Conservation (phyloP, 345 rosid species). For the Gossypium herbaceum region DNA sequence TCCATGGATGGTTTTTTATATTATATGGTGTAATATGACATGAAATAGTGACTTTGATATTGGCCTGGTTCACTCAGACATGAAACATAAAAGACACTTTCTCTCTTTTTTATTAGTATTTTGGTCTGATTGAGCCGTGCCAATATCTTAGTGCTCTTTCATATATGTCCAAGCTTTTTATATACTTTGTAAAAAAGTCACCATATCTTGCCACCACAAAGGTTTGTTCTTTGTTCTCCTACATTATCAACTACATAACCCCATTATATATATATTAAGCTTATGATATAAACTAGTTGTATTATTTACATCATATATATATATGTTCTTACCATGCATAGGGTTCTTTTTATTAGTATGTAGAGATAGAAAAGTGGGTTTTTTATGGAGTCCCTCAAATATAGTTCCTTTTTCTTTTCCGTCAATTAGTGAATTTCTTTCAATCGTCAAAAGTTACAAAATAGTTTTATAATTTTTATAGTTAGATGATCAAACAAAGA, state of each 20-base stretch:
- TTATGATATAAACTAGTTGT: too few relatives aligned
- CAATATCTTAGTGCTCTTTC: conserved; percentile 68
- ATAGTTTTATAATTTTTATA: too few relatives aligned
- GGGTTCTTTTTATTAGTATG: background rate
- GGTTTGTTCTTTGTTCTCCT: background rate
- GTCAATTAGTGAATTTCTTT: too few relatives aligned
- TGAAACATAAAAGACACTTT: background rate
- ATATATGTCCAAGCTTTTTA: conserved; percentile 12
- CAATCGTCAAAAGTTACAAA: rapidly evolving
- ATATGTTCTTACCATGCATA: background rate
- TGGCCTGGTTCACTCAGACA: conserved; percentile 80
- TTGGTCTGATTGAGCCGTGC: conserved; percentile 76
- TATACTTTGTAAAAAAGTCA: background rate
- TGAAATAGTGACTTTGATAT: conserved; percentile 52
- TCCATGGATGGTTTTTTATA: too few relatives aligned
- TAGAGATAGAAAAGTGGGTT: too few relatives aligned
- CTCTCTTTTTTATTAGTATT: background rate
- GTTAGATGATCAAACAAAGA: too few relatives aligned
- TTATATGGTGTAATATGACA: background rate
- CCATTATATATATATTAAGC: too few relatives aligned
- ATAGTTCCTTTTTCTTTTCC: too few relatives aligned
- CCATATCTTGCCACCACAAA: background rate
- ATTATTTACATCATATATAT: too few relatives aligned
- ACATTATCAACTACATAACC: too few relatives aligned
- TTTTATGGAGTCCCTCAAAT: too few relatives aligned